A percentile compares a stretch with the other conserved stretches of the same genome.
Evolutionary conservation across 805 yeast species (phyloP).

Genomic region (Ogataea zsoltii): DNA sequence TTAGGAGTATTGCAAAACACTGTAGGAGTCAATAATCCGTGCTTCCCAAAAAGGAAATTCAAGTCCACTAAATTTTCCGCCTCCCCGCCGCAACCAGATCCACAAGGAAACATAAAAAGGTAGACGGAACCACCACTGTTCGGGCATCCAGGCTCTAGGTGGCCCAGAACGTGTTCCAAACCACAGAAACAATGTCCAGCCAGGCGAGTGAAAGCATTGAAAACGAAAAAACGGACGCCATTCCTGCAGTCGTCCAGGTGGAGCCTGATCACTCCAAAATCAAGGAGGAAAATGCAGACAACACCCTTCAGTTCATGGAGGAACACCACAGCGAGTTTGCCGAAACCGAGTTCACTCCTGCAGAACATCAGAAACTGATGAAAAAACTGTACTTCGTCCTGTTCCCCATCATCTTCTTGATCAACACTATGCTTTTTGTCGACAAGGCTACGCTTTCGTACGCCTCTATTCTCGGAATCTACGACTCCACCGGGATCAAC

Average conservation of each 20-base stretch:
- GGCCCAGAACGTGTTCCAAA: no score
- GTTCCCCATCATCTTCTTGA: constrained; percentile 25
- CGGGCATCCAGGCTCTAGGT: no score
- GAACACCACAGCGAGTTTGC: constrained; percentile 11
- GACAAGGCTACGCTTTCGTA: constrained; percentile 47
- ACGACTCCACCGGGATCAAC: constrained; percentile 45
- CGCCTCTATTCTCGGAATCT: constrained; percentile 44
- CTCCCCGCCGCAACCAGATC: no score
- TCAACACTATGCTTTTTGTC: constrained; percentile 34
- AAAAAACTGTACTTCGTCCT: constrained; percentile 25
- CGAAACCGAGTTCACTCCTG: constrained; percentile 22
- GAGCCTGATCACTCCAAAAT: background rate
- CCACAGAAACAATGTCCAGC: no score
- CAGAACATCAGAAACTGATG: constrained; percentile 20
- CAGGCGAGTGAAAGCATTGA: no score
- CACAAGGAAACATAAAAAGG: no score
- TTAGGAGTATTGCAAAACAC: no score
- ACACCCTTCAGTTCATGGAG: constrained; percentile 25
- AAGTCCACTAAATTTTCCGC: background rate
- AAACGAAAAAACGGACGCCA: no score
- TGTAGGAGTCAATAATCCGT: background rate
- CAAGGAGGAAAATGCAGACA: constrained; percentile 26
- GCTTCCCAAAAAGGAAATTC: background rate
- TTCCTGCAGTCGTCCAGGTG: background rate
- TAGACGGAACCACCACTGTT: no score